Base-by-base conservation (phyloP, 2,329 filamentous ascomycete genomes). In the Aspergillus vadensis region DNA sequence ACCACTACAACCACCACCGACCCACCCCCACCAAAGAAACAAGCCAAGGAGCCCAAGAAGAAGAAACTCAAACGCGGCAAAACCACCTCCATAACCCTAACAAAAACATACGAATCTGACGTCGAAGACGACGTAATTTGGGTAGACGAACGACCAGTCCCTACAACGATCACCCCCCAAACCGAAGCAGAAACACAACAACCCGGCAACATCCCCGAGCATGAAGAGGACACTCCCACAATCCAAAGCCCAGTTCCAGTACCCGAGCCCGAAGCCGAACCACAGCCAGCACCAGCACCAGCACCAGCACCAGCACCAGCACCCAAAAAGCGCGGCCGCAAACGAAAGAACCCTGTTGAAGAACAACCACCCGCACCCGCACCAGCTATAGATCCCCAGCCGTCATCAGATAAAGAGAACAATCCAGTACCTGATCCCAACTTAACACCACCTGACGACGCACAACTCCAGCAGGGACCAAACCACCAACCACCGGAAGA, bases 61-160 rank as follows among this genome's bases (percentile, higher is more conserved):
- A 79, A 72, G 63, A 79, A 78, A 54, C 55, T 74, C 19, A 83
- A 80, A 66, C 75, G 81, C 60, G 74, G 76, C 39, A 80, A 80
- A 60, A 77, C 76, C 5, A 76, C 72, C 0, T 77, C 76, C 5
- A 67, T 70, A 4, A 69, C 72, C 2, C 60, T 73, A 3, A 69
- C 70, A 17, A 76, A 73, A 44, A 63, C 68, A 4, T 63, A 65
- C 36, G 65, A 72, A 30, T 62, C 71, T 5, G 73, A 71, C 50
- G 62, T 72, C n/a, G 76, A 79, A 50, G 73, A 74, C 36, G 77
- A 80, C 55, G 75, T 79, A 21, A 74, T 79, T 36, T 79, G 77
- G 76, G 58, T 79, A 5, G 75, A 77, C 8, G 72, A 74, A 5
- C 66, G 62, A 17, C 68, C 70, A 3, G 41, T 21, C 25, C 5